Evolutionary conservation across 2,329 filamentous ascomycete genomes (phyloP).

Genomic region (Fusarium xyrophilum): DNA sequence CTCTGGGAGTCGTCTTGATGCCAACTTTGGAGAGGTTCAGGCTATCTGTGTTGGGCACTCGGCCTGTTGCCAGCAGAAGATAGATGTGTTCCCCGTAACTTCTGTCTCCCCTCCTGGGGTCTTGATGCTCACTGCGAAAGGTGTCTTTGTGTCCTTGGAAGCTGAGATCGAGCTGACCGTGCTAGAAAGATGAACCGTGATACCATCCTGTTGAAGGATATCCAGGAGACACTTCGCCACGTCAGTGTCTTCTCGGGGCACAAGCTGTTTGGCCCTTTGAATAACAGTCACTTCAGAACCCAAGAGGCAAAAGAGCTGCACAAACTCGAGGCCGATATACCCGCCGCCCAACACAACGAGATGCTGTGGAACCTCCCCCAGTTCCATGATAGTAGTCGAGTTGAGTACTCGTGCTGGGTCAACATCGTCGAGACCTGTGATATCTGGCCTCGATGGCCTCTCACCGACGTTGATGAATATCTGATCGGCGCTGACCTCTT

Average conservation of each 20-base stretch:
- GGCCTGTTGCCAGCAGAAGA: conserved; percentile 58
- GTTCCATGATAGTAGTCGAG: conserved; percentile 57
- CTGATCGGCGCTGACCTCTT: conserved; percentile 47
- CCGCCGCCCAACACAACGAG: conserved; percentile 61
- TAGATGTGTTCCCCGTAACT: conserved; percentile 56
- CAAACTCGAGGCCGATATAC: conserved; percentile 61
- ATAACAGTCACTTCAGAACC: conserved; percentile 58
- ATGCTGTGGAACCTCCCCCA: conserved; percentile 54
- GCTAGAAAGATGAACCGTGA: conserved; percentile 51
- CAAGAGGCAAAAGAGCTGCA: conserved; percentile 58
- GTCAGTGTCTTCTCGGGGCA: conserved; percentile 57
- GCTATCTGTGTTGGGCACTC: conserved; percentile 57
- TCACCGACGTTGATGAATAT: conserved; percentile 59
- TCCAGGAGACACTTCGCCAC: conserved; percentile 51
- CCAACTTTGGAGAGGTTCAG: conserved; percentile 52
- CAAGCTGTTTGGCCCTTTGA: conserved; percentile 52
- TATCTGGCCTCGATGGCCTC: conserved; percentile 48
- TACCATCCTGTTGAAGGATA: conserved; percentile 56
- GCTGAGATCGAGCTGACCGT: conserved; percentile 41
- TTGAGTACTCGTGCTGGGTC: conserved; percentile 50
- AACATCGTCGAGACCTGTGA: conserved; percentile 49
- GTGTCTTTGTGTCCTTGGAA: conserved; percentile 4
- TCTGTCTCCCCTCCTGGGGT: conserved; percentile 33
- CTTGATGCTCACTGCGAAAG: conserved; percentile 31
- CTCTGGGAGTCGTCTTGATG: conserved; percentile 49